Base-by-base conservation (phyloP, 2,329 filamentous ascomycete species). In the Exophiala aquamarina region DNA sequence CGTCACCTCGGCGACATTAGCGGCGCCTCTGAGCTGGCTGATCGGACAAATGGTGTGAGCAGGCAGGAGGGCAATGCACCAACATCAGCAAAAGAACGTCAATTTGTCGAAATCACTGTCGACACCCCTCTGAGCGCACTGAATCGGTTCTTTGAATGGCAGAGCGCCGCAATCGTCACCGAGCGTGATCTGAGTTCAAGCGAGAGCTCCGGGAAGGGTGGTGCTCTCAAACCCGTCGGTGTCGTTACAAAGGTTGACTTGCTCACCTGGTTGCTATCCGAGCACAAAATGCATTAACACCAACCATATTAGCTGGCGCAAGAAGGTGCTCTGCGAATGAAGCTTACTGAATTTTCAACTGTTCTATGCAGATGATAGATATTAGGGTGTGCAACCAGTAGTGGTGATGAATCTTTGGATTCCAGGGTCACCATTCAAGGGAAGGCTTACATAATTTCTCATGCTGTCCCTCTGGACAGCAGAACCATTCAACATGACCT, bases 161-260 rank as follows among this genome's bases (percentile, higher is more conserved):
- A 98, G 70, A 93, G 87, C 59, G 92, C 93, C 0, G 93, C 93
- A 0, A 83, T 98, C 39, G 89, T 98, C 3, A 98, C 92, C 0
- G 91, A 97, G 67, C 78, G 81, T 58, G 73, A 74, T 10, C 71
- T 71, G 32, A 77, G 78, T 47, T 71, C 74, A 44, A 39, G 20
- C 19, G 26, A 41, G 14, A 29, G 17, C 10, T 31, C n/a, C 19
- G 33, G 41, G 9, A 52, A 55, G 21, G 70, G 76, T 50, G 79
- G 72, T 10, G 78, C 79, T 36, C 65, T 83, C 58, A 94, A 89
- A 75, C 90, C 94, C 1, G 76, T 93, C 40, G 93, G 89, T 6
- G 83, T 98, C 7, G 91, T 94, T 6, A 59, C 93, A 23, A 98
- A 98, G 79, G 93, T 98, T 4, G 93, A 98, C 70, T 69, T 98